Evolutionary conservation across 495 filamentous ascomycete genomes (phyloP), one percentile per base, ranked within the genome.

Genomic region (Clohesyomyces aquaticus): DNA sequence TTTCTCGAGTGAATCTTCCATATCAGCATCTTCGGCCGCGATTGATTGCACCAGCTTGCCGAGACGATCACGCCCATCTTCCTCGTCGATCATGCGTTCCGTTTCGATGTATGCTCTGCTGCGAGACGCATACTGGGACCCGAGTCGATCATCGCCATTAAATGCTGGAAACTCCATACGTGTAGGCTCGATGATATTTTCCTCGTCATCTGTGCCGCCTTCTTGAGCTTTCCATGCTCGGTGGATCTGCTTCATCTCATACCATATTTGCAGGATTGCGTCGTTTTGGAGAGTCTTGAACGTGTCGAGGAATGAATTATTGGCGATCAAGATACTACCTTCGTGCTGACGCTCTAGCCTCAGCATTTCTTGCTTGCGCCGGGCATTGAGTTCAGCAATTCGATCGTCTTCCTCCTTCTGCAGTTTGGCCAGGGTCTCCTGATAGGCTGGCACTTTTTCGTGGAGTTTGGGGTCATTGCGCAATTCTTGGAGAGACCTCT

Each of bases 401-500:
- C 76, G 38, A n/a, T 63, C 12, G 23, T 68, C 28, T 6, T 71
- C 57, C 4, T 58, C 55, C 25, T 58, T 27, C 19, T 70, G 53
- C 10, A 78, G 65, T 25, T 66, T 57, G 1, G 59, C 50, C 21
- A 55, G 58, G 2, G 77, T 55, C n/a, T 46, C 19, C 12, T 66
- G 29, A 54, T 73, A 67, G 29, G 74, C 67, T 1, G 72, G 55
- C 14, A 60, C 66, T 50, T 71, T 32, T 26, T 70, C 63, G 57
- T 75, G 61, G 29, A n/a, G 62, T 1, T 60, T 42, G n/a, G 68
- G 55, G 32, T 74, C 70, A 32, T 66, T 67, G 22, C 73, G 57
- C 11, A 78, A 49, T 18, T 69, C 65, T 21, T 72, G 58, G 25
- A 69, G 46, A 21, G 71, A 68, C 9, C 75, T 66, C 16, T 67